Evolutionary conservation across 495 filamentous ascomycete species (phyloP), one percentile per base, ranked within the genome.

Genomic region (Aeminium ludgeri): DNA sequence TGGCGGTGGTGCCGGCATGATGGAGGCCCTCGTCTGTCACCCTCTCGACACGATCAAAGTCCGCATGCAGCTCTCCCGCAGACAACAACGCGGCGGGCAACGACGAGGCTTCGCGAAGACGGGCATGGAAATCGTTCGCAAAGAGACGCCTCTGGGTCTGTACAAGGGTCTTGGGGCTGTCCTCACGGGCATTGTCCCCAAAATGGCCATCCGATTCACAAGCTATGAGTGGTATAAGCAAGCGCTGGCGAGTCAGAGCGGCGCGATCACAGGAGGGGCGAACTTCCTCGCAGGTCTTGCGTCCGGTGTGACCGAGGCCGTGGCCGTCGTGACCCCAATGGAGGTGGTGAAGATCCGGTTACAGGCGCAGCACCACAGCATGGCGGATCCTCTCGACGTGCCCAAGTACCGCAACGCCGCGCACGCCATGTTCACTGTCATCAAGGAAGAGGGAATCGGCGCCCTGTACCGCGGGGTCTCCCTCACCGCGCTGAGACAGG

Each of bases 121-220:
- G 7, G 89, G 91, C 37, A 64, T 64, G 42, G 84, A 95, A 30
- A 95, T 99, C 50, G 77, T 89, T 29, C 72, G 68, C 54, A 76
- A 78, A 53, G 89, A 99, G 64, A 94, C 86, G 18, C 82, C 86
- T 0, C 58, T 99, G 27, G 89, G 78, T 40, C 65, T 99, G 39
- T 99, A 99, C 69, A 96, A 96, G 66, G 89, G 89, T 52, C 69
- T 99, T 10, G 89, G 89, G 25, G 89, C 89, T 37, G 89, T 99
- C 41, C 59, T 95, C 37, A 94, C 87, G 15, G 89, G 89, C 44
- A 99, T 99, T 61, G 78, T 99, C 27, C 89, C 89, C 11, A 99
- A 99, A 65, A 99, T 99, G 89, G 91, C 89, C 40, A 96, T 96
- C 53, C 83, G 89, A 13, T 99, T 99, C 65, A 94, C 91, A 23